phyloP scores from a whole-genome alignment of 192 early-diverging fungal genomes.

The Phycomyces nitens region DNA sequence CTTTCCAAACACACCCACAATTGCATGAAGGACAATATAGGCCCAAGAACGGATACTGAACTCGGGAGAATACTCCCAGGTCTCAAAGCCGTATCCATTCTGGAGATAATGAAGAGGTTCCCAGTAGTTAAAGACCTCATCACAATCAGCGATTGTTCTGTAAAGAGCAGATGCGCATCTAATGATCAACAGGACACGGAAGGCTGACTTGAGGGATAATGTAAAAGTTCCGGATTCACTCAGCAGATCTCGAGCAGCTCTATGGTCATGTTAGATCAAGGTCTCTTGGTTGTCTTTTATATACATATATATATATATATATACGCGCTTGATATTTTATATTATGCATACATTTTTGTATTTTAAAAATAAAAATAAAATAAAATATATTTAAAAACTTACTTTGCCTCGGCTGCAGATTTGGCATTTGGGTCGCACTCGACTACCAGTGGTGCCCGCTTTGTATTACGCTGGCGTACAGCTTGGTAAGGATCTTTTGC shows the following conservation, averaged over 20 bases:
- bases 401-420: not conserved
- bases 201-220: constrained; percentile 36
- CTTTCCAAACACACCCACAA: constrained; percentile 41
- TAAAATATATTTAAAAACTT: not conserved
- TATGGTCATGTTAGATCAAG: not conserved
- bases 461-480: not conserved
- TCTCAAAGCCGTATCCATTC: constrained; percentile 83
- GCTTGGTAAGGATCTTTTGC: not conserved
- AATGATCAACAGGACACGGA: constrained; percentile 48
- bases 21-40: constrained; percentile 64
- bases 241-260: constrained; percentile 13
- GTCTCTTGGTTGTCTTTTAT: not conserved
- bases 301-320: too few species aligned
- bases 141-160: constrained; percentile 71
- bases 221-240: constrained; percentile 25
- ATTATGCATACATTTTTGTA: too few species aligned
- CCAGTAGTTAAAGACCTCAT: constrained; percentile 95
- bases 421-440: not conserved
- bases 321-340: too few species aligned
- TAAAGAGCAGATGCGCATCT: constrained; percentile 53
- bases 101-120: constrained; percentile 89
- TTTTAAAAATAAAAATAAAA: not conserved
- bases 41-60: constrained; percentile 86
- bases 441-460: not conserved
- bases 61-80: constrained; percentile 95